Conservation (phyloP, 2,329 filamentous ascomycete genomes). For the Tolypocladium inflatum region DNA sequence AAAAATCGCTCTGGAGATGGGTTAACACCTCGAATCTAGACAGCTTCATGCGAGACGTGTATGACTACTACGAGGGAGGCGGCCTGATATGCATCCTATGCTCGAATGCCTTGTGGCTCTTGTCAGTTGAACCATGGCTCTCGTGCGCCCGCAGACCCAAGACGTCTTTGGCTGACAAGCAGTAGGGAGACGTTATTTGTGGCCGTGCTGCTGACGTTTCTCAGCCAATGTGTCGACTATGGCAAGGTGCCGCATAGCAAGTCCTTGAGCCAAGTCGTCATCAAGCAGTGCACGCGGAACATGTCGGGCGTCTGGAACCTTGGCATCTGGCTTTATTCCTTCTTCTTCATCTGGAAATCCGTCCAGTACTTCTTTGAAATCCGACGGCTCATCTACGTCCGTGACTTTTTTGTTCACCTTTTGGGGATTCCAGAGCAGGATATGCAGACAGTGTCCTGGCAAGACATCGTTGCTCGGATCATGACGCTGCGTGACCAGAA, state of each 20-base stretch:
- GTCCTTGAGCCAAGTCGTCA: conserved; percentile 41
- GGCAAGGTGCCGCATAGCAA: conserved; percentile 58
- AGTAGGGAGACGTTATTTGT: conserved; percentile 70
- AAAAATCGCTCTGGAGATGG: conserved; percentile 86
- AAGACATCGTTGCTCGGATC: conserved; percentile 76
- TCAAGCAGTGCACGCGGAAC: conserved; percentile 64
- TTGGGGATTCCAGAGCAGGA: conserved; percentile 74
- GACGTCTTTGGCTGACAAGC: conserved; percentile 1
- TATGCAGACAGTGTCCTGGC: conserved; percentile 92
- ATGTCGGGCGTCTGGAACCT: conserved; percentile 73
- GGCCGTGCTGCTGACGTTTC: conserved; percentile 70
- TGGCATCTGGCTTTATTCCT: conserved; percentile 72
- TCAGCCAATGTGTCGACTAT: conserved; percentile 82
- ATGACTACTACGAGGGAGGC: conserved; percentile 74
- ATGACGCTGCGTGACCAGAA: conserved; percentile 81
- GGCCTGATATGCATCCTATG: conserved; percentile 80
- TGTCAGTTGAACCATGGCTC: conserved; percentile 41
- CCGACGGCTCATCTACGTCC: conserved; percentile 63
- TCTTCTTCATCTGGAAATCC: conserved; percentile 76
- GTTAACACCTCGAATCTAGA: conserved; percentile 86
- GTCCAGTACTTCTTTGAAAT: conserved; percentile 67
- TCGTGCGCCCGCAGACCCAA: background rate
- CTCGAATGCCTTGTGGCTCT: conserved; percentile 58
- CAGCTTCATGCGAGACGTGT: conserved; percentile 75
- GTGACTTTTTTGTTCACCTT: conserved; percentile 76